A percentile compares a stretch with the other conserved stretches of the same genome.
phyloP scores from a whole-genome alignment of 169 alveolate species.

The Fabrea salina region DNA sequence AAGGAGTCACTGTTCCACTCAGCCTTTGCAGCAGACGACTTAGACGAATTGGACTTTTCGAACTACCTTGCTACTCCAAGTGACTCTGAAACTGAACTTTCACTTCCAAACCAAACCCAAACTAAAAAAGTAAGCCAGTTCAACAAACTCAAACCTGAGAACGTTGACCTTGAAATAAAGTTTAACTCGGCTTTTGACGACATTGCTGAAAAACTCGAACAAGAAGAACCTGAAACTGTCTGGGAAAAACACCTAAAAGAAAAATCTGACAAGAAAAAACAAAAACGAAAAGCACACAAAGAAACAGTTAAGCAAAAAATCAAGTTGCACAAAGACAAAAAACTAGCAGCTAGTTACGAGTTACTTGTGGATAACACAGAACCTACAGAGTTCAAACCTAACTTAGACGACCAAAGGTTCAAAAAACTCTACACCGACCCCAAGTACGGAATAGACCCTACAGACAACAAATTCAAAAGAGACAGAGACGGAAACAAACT shows the following conservation, averaged over 20 bases:
- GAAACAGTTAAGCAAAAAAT: constrained; percentile 25
- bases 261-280: constrained; percentile 26
- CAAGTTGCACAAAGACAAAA: constrained; percentile 29
- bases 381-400: constrained; percentile 46
- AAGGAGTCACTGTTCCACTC: constrained; percentile 56
- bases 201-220: constrained; percentile 6
- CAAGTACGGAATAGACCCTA: constrained; percentile 80
- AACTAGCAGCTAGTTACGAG: constrained; percentile 50
- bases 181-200: constrained; percentile 59
- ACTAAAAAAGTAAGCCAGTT: constrained; percentile 51
- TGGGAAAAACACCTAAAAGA: constrained; percentile 35
- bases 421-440: constrained; percentile 51
- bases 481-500: constrained; percentile 16
- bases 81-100: constrained; percentile 48
- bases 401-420: constrained; percentile 76
- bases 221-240: constrained; percentile 37
- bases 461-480: constrained; percentile 61
- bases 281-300: constrained; percentile 44
- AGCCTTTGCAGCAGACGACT: constrained; percentile 61
- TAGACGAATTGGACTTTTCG: constrained; percentile 59
- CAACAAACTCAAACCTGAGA: constrained; percentile 52
- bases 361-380: constrained; percentile 64
- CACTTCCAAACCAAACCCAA: constrained; percentile 38
- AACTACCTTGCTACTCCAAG: constrained; percentile 60
- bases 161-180: constrained; percentile 58